These are phyloP conservation scores for Dunaliella primolecta DNA, from an alignment of 139 green algal species.

Conservation along the genomic window DNA sequence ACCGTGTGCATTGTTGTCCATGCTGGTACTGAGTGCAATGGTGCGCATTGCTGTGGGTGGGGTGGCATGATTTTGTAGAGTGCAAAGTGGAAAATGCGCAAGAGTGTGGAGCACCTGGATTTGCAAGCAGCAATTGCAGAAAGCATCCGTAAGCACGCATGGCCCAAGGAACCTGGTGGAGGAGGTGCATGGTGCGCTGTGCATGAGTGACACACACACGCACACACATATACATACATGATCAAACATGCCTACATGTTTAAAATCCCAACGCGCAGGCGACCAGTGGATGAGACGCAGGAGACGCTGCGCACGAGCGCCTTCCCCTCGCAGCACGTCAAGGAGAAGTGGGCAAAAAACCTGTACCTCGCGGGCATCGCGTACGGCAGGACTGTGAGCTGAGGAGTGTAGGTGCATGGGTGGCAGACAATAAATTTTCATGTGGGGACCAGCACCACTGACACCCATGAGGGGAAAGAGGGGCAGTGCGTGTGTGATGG, in stretches of 20 bases:
- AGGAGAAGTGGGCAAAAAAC: conserved; percentile 98
- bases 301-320: conserved; percentile 93
- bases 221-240: not conserved
- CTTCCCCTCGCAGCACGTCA: conserved; percentile 92
- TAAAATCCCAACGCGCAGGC: no score
- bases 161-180: no score
- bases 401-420: no score
- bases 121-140: no score
- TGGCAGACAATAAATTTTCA: no score
- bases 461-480: no score
- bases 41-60: not conserved
- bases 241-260: not conserved
- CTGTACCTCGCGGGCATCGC: conserved; percentile 95
- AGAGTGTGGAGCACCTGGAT: no score
- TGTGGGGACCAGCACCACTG: no score
- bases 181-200: not conserved
- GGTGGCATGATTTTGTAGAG: not conserved
- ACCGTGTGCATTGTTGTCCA: not conserved
- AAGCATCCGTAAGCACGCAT: no score
- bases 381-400: conserved; percentile 85
- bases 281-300: conserved; percentile 95
- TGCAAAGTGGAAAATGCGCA: no score
- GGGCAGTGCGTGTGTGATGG: no score
- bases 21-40: not conserved
- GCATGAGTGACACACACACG: not conserved